phyloP scores from a whole-genome alignment of 108 stramenopile genomes.

The Fragilariopsis cylindrus region DNA sequence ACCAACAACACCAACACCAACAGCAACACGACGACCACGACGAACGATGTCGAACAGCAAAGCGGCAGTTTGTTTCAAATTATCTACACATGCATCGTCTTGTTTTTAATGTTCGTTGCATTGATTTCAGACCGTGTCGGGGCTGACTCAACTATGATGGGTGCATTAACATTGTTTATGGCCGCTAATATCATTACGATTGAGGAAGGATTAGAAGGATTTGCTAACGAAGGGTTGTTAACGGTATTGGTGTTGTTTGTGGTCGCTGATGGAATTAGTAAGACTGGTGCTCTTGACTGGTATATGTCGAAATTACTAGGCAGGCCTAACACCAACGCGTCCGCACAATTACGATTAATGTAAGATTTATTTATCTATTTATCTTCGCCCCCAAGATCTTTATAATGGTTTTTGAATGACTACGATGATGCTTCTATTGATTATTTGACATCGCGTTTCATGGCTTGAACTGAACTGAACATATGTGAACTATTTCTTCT shows the following conservation, averaged over 20 bases:
- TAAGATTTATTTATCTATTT: no score
- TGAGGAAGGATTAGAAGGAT: slow-evolving; percentile 72
- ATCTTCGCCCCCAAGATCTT: slow-evolving; percentile 1
- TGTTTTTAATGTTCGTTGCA: slow-evolving; percentile 68
- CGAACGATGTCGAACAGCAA: no score
- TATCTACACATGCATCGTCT: slow-evolving; percentile 55
- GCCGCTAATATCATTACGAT: slow-evolving; percentile 67
- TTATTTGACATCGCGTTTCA: no score
- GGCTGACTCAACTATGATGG: slow-evolving; percentile 73
- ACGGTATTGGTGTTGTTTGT: slow-evolving; percentile 86
- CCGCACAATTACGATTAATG: slow-evolving; percentile 78
- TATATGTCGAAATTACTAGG: slow-evolving; percentile 86
- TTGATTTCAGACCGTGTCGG: slow-evolving; percentile 68
- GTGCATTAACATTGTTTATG: slow-evolving; percentile 71
- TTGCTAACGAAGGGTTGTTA: slow-evolving; percentile 79
- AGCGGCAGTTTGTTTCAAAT: slow-evolving; percentile 47
- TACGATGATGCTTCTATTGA: no score
- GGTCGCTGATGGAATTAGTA: slow-evolving; percentile 78
- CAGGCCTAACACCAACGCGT: slow-evolving; percentile 49
- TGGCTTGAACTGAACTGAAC: no score
- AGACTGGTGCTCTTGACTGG: slow-evolving; percentile 87
- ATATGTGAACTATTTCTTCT: no score
- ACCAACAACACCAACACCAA: no score
- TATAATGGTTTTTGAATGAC: no score
- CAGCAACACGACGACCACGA: no score